Base-by-base conservation (phyloP, 192 early-diverging fungal species). In the Podila verticillata region DNA sequence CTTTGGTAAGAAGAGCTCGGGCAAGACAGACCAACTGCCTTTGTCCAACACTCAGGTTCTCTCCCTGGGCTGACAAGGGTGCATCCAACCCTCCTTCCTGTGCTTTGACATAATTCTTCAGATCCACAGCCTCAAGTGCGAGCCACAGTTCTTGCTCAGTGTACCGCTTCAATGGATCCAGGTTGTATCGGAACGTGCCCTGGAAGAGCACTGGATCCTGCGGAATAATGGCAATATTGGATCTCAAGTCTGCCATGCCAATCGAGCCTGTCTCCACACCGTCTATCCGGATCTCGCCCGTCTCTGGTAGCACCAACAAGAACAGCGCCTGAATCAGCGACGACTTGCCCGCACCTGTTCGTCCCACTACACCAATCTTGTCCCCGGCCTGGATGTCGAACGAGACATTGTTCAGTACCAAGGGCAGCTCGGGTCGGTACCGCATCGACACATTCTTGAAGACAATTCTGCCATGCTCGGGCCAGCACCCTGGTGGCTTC, bases 311-410 rank as follows among this genome's bases (percentile, higher is more conserved):
- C 10, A 91, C 70, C 35, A 97, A 87, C 8, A 94, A 87, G 61
- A 96, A 87, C 51, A 96, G 86, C 1, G 94, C 89, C 61, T 93
- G 83, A n/a, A 90, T 88, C 48, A 97, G 73, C 7, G 92, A 92
- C 29, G 90, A 91, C 70, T 96, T 96, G 20, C 94, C 94, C 6
- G 93, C 89, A 30, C 94, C 95, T 5, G 95, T 94, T 22, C 95
- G 68, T 4, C 96, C 96, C 22, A 96, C 95, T 3, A 98, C 90
- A 28, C 95, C 97, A 74, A 98, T 92, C 68, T 95, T 96, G 67
- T 88, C 83, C 20, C 75, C 73, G 4, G 90, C 79, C 0, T 83
- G 74, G 57, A 96, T 88, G 0, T 36, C 28, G 56, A 96, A 90
- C 17, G 87, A 88, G 22, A 99, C 79, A 26, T 84, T 80, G 47